A percentile compares a stretch with the other conserved stretches of the same genome.
phyloP scores from a whole-genome alignment of 2,329 filamentous ascomycete species.

The Apiospora saccharicola region DNA sequence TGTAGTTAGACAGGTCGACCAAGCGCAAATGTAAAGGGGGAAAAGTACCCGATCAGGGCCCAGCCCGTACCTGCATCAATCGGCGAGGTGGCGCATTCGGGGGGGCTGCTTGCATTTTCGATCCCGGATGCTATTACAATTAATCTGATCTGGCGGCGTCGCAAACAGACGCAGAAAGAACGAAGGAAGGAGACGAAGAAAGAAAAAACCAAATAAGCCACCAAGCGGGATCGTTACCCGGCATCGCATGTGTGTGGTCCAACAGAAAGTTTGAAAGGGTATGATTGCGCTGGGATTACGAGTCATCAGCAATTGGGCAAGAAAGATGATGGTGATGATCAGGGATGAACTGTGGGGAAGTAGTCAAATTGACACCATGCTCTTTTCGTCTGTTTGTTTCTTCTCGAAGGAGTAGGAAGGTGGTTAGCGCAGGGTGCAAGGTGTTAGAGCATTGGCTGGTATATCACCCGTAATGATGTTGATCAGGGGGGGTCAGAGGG shows the following conservation, averaged over 20 bases:
- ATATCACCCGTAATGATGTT: conserved; percentile 18
- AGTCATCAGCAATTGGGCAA: background rate
- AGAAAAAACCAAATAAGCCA: background rate
- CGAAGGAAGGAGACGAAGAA: too few relatives aligned
- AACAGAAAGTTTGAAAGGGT: background rate
- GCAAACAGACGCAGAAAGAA: background rate
- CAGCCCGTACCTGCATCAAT: conserved; percentile 16
- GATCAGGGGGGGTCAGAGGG: conserved; percentile 1
- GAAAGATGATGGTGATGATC: conserved; percentile 11
- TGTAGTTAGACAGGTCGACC: too few relatives aligned
- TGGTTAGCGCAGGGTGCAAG: conserved; percentile 9
- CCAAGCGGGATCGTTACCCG: conserved; percentile 7
- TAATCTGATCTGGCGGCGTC: conserved; percentile 11
- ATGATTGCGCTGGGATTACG: conserved; percentile 15
- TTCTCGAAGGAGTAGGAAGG: conserved; percentile 9
- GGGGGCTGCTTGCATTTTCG: background rate
- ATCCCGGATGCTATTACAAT: background rate
- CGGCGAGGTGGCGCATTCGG: background rate
- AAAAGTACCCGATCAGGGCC: background rate
- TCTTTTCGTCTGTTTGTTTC: conserved; percentile 6
- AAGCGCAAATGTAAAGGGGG: background rate
- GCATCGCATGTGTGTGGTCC: background rate
- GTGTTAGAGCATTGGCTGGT: background rate
- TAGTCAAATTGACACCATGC: conserved; percentile 15
- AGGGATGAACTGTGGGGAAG: conserved; percentile 14